These are phyloP conservation scores for Mycena sp. DNA, from an alignment of 1,284 basidiomycete species.

Conservation along the genomic window DNA sequence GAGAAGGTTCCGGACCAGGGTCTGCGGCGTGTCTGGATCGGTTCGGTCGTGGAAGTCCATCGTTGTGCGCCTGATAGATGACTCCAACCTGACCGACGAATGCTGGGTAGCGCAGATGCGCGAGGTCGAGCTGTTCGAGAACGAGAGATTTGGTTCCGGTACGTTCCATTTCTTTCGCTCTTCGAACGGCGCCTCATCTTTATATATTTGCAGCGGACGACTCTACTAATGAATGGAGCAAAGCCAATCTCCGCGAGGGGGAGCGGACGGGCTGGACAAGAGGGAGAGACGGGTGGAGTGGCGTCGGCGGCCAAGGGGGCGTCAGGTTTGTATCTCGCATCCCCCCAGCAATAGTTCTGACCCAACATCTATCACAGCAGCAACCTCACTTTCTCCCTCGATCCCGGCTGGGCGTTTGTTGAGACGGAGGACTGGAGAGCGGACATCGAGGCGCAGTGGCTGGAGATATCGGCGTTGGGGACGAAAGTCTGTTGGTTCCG, in stretches of 20 bases:
- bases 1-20: constrained; percentile 2
- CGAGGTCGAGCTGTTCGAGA: constrained; percentile 81
- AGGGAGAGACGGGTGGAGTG: constrained; percentile 77
- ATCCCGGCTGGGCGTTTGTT: constrained; percentile 75
- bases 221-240: constrained; percentile 58
- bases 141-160: constrained; percentile 64
- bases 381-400: constrained; percentile 79
- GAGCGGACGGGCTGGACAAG: constrained; percentile 77
- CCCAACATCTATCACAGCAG: constrained; percentile 56
- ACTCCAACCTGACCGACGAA: constrained; percentile 69
- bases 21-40: constrained; percentile 9
- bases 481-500: constrained; percentile 50
- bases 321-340: constrained; percentile 65
- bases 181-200: not conserved
- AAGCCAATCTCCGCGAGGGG: constrained; percentile 58
- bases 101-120: constrained; percentile 70
- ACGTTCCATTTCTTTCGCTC: not conserved
- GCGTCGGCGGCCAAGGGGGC: constrained; percentile 52
- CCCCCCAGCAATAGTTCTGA: constrained; percentile 3
- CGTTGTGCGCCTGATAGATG: constrained; percentile 60
- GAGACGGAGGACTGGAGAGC: constrained; percentile 79
- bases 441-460: constrained; percentile 69
- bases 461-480: constrained; percentile 40
- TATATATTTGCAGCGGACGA: not conserved
- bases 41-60: constrained; percentile 37